A percentile compares a stretch with the other conserved stretches of the same genome.
These are phyloP conservation scores for Pholiota adiposa DNA, from an alignment of 1,284 basidiomycete genomes.

Conservation along the genomic window DNA sequence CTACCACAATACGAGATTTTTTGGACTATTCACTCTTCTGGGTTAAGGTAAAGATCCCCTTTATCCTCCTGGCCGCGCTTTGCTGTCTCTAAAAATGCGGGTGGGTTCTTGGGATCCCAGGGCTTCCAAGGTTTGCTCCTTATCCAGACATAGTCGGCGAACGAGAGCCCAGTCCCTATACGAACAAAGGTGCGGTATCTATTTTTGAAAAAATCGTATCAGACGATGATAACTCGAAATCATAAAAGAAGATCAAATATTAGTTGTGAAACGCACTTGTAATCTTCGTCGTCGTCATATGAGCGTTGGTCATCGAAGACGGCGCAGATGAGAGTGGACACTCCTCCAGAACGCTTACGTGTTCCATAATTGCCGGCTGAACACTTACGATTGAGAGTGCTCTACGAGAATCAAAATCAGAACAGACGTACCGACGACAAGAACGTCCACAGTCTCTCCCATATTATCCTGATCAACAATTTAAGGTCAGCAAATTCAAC, in stretches of 20 bases:
- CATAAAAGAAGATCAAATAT: not conserved
- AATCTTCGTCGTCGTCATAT: slow-evolving; percentile 60
- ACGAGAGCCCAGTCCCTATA: slow-evolving; percentile 86
- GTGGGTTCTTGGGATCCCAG: slow-evolving; percentile 69
- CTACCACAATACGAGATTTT: not conserved
- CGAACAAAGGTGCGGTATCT: slow-evolving; percentile 84
- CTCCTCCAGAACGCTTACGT: slow-evolving; percentile 76
- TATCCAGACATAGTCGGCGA: slow-evolving; percentile 84
- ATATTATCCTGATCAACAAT: slow-evolving; percentile 69
- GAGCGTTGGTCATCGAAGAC: slow-evolving; percentile 70
- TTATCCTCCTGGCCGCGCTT: slow-evolving; percentile 72
- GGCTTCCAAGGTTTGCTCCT: slow-evolving; percentile 76
- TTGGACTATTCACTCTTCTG: slow-evolving; percentile 63
- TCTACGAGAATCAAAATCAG: not conserved
- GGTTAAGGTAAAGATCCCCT: slow-evolving; percentile 81
- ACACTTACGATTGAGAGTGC: not conserved
- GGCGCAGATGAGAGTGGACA: slow-evolving; percentile 79
- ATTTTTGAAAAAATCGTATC: slow-evolving; percentile 3
- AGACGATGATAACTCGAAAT: not conserved
- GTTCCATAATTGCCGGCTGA: slow-evolving; percentile 77
- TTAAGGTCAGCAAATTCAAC: not conserved
- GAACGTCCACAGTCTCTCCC: slow-evolving; percentile 87
- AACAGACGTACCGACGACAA: slow-evolving; percentile 84
- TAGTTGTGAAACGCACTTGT: slow-evolving; percentile 49
- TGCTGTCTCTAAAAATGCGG: slow-evolving; percentile 62